phyloP scores from a whole-genome alignment of 176 grass and related monocot species.

The Saccharum spontaneum region DNA sequence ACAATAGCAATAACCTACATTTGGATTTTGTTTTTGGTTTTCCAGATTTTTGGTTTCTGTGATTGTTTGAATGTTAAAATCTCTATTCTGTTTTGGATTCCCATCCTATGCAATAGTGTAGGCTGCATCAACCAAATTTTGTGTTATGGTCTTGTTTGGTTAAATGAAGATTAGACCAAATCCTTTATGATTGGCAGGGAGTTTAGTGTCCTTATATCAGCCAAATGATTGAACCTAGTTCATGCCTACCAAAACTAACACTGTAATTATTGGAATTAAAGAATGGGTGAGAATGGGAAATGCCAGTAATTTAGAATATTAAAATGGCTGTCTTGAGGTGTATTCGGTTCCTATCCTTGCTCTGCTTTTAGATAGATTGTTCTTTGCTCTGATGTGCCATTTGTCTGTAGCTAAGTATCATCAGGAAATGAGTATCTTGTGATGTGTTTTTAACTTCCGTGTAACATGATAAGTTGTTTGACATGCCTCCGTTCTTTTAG shows the following conservation, averaged over 20 bases:
- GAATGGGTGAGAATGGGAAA: background rate
- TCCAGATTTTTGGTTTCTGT: background rate
- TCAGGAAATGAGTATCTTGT: background rate
- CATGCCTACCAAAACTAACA: background rate
- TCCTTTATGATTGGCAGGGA: background rate
- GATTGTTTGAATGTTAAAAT: background rate
- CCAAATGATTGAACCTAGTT: background rate
- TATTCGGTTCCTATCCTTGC: background rate
- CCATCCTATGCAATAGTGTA: background rate
- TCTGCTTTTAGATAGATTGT: background rate
- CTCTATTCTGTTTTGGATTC: background rate
- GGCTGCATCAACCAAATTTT: background rate
- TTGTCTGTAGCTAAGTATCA: slow-evolving; percentile 25
- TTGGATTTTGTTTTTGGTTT: background rate
- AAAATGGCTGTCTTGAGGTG: background rate
- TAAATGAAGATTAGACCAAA: background rate
- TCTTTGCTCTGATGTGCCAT: background rate
- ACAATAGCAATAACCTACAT: background rate
- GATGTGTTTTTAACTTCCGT: background rate
- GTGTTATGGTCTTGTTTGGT: background rate
- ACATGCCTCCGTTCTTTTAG: slow-evolving; percentile 38
- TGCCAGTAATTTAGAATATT: background rate
- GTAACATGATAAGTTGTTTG: slow-evolving; percentile 18
- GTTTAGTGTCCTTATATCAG: background rate
- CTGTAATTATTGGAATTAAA: background rate